Evolutionary conservation across 2,329 filamentous ascomycete genomes (phyloP), one percentile per base, ranked within the genome.

Genomic region (Penicillium palitans): DNA sequence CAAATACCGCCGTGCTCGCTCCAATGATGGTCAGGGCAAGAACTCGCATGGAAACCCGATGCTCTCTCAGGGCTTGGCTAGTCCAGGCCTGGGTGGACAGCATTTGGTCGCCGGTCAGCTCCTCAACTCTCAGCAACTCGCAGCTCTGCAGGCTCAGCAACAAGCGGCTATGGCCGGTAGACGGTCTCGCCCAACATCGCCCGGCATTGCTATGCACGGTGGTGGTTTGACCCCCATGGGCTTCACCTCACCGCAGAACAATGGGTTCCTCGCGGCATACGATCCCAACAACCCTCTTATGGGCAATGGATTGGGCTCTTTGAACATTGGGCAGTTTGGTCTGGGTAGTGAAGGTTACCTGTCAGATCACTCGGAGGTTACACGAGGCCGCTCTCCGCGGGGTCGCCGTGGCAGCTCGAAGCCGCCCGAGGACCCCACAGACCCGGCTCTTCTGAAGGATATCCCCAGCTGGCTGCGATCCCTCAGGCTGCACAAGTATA

Each of bases 401-500:
- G 95, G 95, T 68, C 87, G 95, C 63, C 85, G 95, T 66, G 95
- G 95, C 64, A 97, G 89, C 81, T 96, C 91, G 44, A 99, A 98
- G 83, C 95, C 95, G 31, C 95, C 95, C 47, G 95, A 99, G 81
- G 95, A 99, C 71, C 95, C 95, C 4, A 98, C 93, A 21, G 95
- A 99, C 75, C 89, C 90, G 17, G 87, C 84, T 42, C 84, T 99
- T 60, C 83, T 99, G 67, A 90, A 96, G 78, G 95, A 99, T 72
- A 97, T 99, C 66, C 93, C 95, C 55, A 90, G 88, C 74, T 99
- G 95, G 95, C 84, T 99, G 70, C 87, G 95, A 73, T 97, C 92
- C 75, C 83, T 98, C 72, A 87, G 95, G 60, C 83, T 99, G 69
- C 95, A 99, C 83, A 99, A 99, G 81, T 99, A 99, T 78, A 99